These are phyloP conservation scores for Cladosporium velox DNA, from an alignment of 2,329 filamentous ascomycete species.

Conservation along the genomic window DNA sequence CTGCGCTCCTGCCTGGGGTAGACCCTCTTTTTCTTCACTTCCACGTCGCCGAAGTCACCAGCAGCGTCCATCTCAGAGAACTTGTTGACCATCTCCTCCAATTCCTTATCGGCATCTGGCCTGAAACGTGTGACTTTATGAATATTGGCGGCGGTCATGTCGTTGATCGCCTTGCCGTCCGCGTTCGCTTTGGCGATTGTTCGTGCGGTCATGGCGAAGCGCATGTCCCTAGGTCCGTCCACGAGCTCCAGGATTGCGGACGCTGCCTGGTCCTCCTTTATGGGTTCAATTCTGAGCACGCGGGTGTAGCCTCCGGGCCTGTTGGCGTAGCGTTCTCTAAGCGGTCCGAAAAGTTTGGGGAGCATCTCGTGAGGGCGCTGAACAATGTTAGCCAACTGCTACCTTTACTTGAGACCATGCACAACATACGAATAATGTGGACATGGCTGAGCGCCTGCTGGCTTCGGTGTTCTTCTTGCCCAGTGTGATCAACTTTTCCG, in stretches of 20 bases:
- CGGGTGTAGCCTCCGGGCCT: conserved; percentile 93
- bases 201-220: conserved; percentile 90
- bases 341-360: conserved; percentile 83
- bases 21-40: conserved; percentile 40
- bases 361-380: conserved; percentile 70
- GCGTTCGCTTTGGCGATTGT: conserved; percentile 65
- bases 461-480: conserved; percentile 92
- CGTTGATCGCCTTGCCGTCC: conserved; percentile 59
- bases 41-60: conserved; percentile 37
- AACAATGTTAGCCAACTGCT: neutral
- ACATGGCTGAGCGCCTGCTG: conserved; percentile 70
- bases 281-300: conserved; percentile 86
- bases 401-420: neutral
- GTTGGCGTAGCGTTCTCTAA: conserved; percentile 74
- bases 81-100: conserved; percentile 62
- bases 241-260: conserved; percentile 93
- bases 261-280: conserved; percentile 82
- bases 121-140: conserved; percentile 80
- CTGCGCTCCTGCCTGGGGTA: conserved; percentile 34
- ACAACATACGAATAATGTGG: conserved; percentile 71
- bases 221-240: conserved; percentile 89
- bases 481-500: conserved; percentile 90
- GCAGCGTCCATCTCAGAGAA: conserved; percentile 40
- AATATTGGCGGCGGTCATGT: conserved; percentile 76
- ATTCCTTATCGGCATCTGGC: conserved; percentile 62